Evolutionary conservation across 768 basidiomycete species (phyloP), one percentile per base, ranked within the genome.

Genomic region (Megacollybia marginata): DNA sequence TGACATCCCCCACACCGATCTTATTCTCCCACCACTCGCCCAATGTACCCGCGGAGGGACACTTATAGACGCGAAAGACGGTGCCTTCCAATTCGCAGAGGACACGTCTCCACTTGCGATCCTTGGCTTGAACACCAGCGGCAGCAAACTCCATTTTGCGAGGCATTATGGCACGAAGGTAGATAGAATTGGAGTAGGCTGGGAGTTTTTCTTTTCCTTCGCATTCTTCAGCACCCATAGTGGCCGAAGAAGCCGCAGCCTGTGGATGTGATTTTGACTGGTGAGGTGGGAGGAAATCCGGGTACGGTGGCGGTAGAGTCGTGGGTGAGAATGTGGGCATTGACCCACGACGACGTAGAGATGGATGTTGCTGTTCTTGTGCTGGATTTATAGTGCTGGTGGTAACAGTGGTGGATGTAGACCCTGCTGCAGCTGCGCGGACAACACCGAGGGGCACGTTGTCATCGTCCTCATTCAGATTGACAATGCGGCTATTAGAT

Each of bases 11-110:
- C n/a, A 78, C 86, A 0, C 88, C 88, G 12, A 89, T 78, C 42
- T 72, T 76, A 52, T 69, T 78, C 67, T 89, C 87, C 87, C 87
- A 90, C 86, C 85, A 87, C 52, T 79, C 78, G 53, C 79, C 81
- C 44, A 88, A 62, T 42, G 69, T 71, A 33, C 70, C 69, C 12
- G 65, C 63, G 13, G 62, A 55, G 15, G 69, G 63, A 51, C 66
- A 78, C 52, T 75, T 75, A 64, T 89, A 92, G 50, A 97, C 74
- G 56, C 79, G 78, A 62, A 98, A 82, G 54, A 75, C 72, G n/a
- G 96, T 97, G 43, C 96, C 96, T 59, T 96, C 91, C 23, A 99
- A 68, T 58, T 94, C 88, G 61, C 91, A 89, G 55, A 93, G 74
- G 46, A 87, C 82, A 46, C 88, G 73, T 52, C 88, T 79, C 96